These are phyloP conservation scores for Diaporthe capsici DNA, from an alignment of 2,329 filamentous ascomycete genomes.

Conservation along the genomic window DNA sequence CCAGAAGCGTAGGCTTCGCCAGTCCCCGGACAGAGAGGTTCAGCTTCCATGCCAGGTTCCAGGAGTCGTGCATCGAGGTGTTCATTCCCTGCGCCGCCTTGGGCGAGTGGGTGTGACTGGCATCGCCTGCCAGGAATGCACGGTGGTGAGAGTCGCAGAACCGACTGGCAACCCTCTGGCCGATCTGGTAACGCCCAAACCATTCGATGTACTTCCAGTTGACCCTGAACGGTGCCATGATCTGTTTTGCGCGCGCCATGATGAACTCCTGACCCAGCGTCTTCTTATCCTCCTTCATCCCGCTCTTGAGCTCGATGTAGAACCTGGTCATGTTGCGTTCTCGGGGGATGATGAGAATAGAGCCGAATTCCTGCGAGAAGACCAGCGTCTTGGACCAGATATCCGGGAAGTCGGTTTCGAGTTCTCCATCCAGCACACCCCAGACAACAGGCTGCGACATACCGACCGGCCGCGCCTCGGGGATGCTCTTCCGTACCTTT, in stretches of 20 bases:
- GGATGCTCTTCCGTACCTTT: conserved; percentile 64
- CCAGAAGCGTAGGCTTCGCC: conserved; percentile 57
- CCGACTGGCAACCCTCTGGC: conserved; percentile 70
- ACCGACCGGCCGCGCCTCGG: conserved; percentile 58
- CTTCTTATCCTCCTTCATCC: conserved; percentile 45
- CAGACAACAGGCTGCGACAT: conserved; percentile 55
- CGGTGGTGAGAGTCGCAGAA: conserved; percentile 67
- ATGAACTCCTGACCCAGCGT: conserved; percentile 67
- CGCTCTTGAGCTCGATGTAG: conserved; percentile 49
- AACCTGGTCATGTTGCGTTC: conserved; percentile 70
- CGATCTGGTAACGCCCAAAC: conserved; percentile 71
- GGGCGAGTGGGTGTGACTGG: conserved; percentile 72
- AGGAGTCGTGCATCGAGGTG: conserved; percentile 55
- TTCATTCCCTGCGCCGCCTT: conserved; percentile 70
- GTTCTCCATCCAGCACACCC: conserved; percentile 70
- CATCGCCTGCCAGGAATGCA: conserved; percentile 72
- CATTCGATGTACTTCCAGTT: conserved; percentile 59
- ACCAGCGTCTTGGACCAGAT: conserved; percentile 72
- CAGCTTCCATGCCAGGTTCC: conserved; percentile 60
- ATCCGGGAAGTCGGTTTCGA: conserved; percentile 73
- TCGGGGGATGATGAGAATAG: conserved; percentile 71
- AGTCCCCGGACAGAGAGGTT: conserved; percentile 56
- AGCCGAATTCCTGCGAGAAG: conserved; percentile 67
- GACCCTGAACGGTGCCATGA: conserved; percentile 59
- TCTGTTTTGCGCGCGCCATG: conserved; percentile 64